Evolutionary conservation across 768 basidiomycete species (phyloP), one percentile per base, ranked within the genome.

Genomic region (Leccinum ochraceum): DNA sequence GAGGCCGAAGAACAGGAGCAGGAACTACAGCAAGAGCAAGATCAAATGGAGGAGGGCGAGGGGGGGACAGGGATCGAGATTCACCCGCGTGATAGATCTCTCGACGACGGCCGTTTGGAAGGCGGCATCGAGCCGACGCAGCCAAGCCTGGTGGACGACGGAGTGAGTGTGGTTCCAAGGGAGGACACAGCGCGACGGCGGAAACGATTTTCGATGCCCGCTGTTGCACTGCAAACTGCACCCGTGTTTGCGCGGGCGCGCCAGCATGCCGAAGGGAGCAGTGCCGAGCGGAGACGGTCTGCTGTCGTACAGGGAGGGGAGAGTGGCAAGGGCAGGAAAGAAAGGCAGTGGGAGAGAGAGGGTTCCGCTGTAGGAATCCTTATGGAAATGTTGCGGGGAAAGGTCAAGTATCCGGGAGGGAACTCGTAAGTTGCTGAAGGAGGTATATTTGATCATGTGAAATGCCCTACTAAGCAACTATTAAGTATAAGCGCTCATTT

Each of bases 181-280:
- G 89, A 89, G 69, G 82, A 89, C 62, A 89, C 88, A 0, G 81
- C 80, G 49, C 75, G 87, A 64, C 72, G 84, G 66, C 78, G 78
- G 67, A 89, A 90, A 69, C 82, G 89, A 42, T 91, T 91, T 67
- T 92, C 91, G 53, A 61, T 89, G 54, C 89, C 90, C 51, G 88
- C 88, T n/a, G 78, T 93, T 39, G 89, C 87, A 39, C 64, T 92
- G 71, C 89, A 92, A 64, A 85, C 86, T 32, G 85, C 85, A 32
- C 84, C 82, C 17, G 89, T 92, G 14, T 88, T 86, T 30, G 83
- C 87, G 22, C 80, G 84, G 20, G 82, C 83, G 3, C 65, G 68
- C 42, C 74, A 58, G 54, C 62, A 63, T 49, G 42, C 22, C 16
- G 66, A 63, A 22, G 69, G 57, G 34, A 63, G 53, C 11, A 59